These are phyloP conservation scores for Calonectria pteridis DNA, from an alignment of 2,329 filamentous ascomycete genomes.

Conservation along the genomic window DNA sequence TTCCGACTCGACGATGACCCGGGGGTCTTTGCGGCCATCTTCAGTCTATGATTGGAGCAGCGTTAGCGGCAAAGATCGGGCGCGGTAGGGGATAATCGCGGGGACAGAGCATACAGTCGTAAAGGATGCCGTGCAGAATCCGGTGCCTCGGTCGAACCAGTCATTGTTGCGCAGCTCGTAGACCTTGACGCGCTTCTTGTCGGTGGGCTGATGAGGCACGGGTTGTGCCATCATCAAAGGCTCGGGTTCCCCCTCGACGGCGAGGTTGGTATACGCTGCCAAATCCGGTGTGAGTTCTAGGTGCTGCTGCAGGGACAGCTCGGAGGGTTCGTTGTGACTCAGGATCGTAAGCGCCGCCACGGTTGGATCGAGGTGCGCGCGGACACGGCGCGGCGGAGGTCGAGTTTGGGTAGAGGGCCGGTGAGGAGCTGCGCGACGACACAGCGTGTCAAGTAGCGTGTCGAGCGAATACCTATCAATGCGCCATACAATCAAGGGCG, in stretches of 20 bases:
- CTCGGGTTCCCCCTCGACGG: conserved; percentile 67
- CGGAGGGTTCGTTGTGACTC: conserved; percentile 63
- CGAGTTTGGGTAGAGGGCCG: conserved; percentile 26
- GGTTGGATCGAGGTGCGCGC: conserved; percentile 53
- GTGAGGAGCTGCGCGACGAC: conserved; percentile 35
- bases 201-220: conserved; percentile 76
- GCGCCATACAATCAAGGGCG: conserved; percentile 48
- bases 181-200: conserved; percentile 91
- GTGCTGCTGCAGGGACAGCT: conserved; percentile 72
- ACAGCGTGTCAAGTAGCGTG: conserved; percentile 32
- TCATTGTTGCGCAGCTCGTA: conserved; percentile 99
- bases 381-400: conserved; percentile 42
- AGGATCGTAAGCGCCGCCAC: conserved; percentile 71
- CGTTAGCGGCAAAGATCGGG: conserved; percentile 43
- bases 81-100: conserved; percentile 24
- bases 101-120: conserved; percentile 71
- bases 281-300: conserved; percentile 68
- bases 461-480: conserved; percentile 43
- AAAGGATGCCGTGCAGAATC: conserved; percentile 88
- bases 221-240: conserved; percentile 79
- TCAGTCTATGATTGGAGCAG: conserved; percentile 58
- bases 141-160: conserved; percentile 98
- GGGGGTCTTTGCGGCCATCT: conserved; percentile 80
- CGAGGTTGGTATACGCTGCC: conserved; percentile 62
- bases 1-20: conserved; percentile 93